Conservation (phyloP, 148 eudicot genomes). For the Spergularia bocconei region DNA sequence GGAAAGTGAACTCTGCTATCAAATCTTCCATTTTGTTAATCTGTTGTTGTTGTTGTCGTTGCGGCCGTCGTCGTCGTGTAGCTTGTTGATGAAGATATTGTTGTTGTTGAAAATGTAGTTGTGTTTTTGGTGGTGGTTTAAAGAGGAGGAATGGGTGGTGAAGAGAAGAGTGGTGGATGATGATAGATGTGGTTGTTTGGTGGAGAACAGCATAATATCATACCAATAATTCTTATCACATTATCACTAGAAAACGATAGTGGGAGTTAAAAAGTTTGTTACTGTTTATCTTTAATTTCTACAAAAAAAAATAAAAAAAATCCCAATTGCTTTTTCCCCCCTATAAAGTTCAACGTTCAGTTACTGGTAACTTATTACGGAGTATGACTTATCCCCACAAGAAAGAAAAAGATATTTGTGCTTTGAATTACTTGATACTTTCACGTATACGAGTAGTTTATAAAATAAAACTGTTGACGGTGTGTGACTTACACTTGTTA, state of each 20-base stretch:
- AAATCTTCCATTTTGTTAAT: conserved; percentile 49
- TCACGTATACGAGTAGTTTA: too few species aligned
- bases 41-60: neutral
- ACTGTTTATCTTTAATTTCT: too few species aligned
- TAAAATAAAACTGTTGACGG: too few species aligned
- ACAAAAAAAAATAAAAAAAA: too few species aligned
- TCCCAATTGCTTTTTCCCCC: too few species aligned
- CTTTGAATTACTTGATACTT: too few species aligned
- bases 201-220: neutral
- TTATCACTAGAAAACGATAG: too few species aligned
- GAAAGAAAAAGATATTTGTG: too few species aligned
- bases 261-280: too few species aligned
- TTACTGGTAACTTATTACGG: neutral
- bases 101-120: neutral
- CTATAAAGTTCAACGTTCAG: neutral
- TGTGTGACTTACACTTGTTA: too few species aligned
- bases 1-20: conserved; percentile 49
- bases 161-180: neutral
- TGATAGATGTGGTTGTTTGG: neutral
- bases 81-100: neutral
- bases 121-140: neutral
- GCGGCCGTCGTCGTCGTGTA: too few species aligned
- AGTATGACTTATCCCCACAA: too few species aligned
- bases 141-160: neutral
- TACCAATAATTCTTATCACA: neutral